These are phyloP conservation scores for Carex myosuroides DNA, from an alignment of 176 grass and related monocot species.

Conservation along the genomic window DNA sequence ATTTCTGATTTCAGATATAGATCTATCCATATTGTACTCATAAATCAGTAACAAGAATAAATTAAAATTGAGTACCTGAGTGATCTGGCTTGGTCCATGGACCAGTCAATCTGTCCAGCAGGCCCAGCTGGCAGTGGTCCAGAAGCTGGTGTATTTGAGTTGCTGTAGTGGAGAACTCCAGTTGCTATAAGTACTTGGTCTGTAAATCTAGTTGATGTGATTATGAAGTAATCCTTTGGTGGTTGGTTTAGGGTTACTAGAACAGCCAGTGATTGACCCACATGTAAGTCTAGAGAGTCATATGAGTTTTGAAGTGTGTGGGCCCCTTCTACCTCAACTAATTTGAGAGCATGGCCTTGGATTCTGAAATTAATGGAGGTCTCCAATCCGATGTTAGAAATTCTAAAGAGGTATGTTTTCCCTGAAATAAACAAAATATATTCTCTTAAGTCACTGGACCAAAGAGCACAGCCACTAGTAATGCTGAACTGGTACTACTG, in stretches of 20 bases:
- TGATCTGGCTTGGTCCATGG: slow-evolving; percentile 62
- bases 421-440: slow-evolving; percentile 32
- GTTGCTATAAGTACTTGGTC: slow-evolving; percentile 12
- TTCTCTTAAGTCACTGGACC: background rate
- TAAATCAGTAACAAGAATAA: background rate
- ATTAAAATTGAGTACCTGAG: slow-evolving; percentile 33
- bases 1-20: background rate
- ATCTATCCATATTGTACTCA: background rate
- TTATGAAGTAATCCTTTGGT: slow-evolving; percentile 50
- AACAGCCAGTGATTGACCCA: slow-evolving; percentile 66
- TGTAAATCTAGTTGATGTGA: slow-evolving; percentile 47
- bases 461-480: background rate
- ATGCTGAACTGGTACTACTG: background rate
- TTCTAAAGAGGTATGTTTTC: slow-evolving; percentile 59
- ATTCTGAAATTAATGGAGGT: slow-evolving; percentile 60
- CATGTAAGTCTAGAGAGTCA: slow-evolving; percentile 69
- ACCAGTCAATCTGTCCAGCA: slow-evolving; percentile 27
- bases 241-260: slow-evolving; percentile 57
- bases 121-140: slow-evolving; percentile 31
- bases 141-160: slow-evolving; percentile 30
- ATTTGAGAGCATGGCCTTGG: slow-evolving; percentile 43
- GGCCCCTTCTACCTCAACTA: slow-evolving; percentile 71
- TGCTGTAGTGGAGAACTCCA: slow-evolving; percentile 52
- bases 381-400: slow-evolving; percentile 63
- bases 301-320: slow-evolving; percentile 74